Base-by-base conservation (phyloP, 176 grass and related monocot genomes). In the Avena sativa region DNA sequence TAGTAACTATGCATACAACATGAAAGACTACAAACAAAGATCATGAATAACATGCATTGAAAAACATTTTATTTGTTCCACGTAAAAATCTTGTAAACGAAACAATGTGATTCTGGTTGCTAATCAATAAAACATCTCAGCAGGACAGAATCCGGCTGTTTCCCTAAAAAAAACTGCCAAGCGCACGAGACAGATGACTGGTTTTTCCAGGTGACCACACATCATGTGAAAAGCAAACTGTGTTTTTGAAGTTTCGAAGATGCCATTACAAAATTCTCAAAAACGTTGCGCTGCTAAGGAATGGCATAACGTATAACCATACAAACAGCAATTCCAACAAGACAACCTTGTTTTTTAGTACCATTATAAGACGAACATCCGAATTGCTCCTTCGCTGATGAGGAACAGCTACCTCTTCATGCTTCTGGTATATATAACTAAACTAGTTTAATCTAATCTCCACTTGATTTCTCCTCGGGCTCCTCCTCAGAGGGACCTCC, bases 391-490 rank as follows among this genome's bases (percentile, higher is more conserved):
- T 76, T 30, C 8, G 3, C 47, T 32, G 73, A 30, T 19, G 73
- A 87, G 62, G 66, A 62, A 20, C 46, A 87, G 12, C 26, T 12
- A 47, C 16, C 52, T 12, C 55, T 78, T 57, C 38, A 26, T 67
- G 9, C 16, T 50, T 21, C 20, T 63, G 4, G 38, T 52, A 17
- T 7, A 17, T 38, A 58, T 14, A 5, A 62, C 1, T 40, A 62
- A 49, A 47, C 5, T 15, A 60, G 43, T 69, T 62, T 52, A 87
- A 67, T 43, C 65, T 47, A 88, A 61, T 88, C 28, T 23, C 57
- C 81, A 12, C 17, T 47, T 67, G 81, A 69, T 64, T 84, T 87
- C 52, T 88, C 14, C 51, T 88, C 71, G 13, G 65, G 12, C 52
- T 67, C 46, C 15, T 78, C 83, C n/a, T 89, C 60, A 44, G 20